These are phyloP conservation scores for Botryotinia convoluta DNA, from an alignment of 2,329 filamentous ascomycete genomes.

Conservation along the genomic window DNA sequence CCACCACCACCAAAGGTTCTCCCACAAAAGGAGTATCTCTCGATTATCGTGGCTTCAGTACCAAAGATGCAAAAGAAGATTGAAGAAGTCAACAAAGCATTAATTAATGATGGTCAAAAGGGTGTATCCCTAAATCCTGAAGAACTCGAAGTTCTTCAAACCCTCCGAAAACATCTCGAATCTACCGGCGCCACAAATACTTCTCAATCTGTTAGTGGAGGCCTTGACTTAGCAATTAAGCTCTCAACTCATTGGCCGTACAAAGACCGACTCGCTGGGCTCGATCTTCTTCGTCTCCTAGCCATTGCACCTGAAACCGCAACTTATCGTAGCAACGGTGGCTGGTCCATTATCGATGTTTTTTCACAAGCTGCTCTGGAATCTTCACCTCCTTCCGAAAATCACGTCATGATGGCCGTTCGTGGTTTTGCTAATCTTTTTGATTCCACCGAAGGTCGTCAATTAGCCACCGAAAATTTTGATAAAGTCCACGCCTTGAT, in stretches of 20 bases:
- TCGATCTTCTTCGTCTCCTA: slow-evolving; percentile 85
- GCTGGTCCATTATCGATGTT: slow-evolving; percentile 57
- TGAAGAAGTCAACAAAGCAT: slow-evolving; percentile 67
- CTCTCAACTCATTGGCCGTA: slow-evolving; percentile 78
- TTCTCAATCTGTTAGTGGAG: slow-evolving; percentile 49
- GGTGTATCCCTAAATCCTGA: slow-evolving; percentile 70
- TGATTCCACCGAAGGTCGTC: slow-evolving; percentile 67
- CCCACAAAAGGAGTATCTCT: slow-evolving; percentile 76
- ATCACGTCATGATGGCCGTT: slow-evolving; percentile 83
- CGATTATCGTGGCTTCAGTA: slow-evolving; percentile 71
- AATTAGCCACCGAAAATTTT: slow-evolving; percentile 57
- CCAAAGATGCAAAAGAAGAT: slow-evolving; percentile 73
- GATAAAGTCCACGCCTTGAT: slow-evolving; percentile 50
- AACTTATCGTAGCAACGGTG: slow-evolving; percentile 51
- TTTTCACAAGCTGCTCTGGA: slow-evolving; percentile 60
- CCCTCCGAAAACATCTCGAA: slow-evolving; percentile 63
- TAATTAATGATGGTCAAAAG: slow-evolving; percentile 70
- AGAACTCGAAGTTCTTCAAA: slow-evolving; percentile 62
- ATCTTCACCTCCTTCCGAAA: slow-evolving; percentile 60
- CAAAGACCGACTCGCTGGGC: slow-evolving; percentile 73
- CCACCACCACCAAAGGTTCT: slow-evolving; percentile 55
- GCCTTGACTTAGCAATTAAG: slow-evolving; percentile 65
- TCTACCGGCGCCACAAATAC: slow-evolving; percentile 40
- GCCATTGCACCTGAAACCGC: slow-evolving; percentile 68
- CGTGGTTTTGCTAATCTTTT: slow-evolving; percentile 84